A percentile compares a stretch with the other conserved stretches of the same genome.
phyloP scores from a whole-genome alignment of 2,329 filamentous ascomycete genomes.

The Exophiala alcalophila region DNA sequence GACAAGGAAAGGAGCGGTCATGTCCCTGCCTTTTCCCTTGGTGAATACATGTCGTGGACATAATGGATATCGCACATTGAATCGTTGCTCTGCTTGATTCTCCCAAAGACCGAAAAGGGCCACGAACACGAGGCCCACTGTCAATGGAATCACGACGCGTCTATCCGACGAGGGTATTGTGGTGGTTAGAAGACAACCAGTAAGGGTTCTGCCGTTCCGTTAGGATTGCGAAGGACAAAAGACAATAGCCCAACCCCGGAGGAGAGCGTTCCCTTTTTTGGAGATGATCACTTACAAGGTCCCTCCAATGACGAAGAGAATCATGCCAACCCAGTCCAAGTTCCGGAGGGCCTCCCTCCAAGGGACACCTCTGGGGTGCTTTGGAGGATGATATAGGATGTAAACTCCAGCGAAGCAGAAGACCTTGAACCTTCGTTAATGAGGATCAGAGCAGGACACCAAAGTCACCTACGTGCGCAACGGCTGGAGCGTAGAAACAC shows the following conservation, averaged over 20 bases:
- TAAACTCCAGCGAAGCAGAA: conserved; percentile 7
- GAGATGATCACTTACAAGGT: conserved; percentile 46
- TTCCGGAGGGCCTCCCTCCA: conserved; percentile 38
- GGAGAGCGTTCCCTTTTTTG: no score
- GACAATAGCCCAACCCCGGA: no score
- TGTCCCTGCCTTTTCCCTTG: conserved; percentile 44
- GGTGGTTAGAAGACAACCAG: conserved; percentile 6
- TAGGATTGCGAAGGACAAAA: not conserved
- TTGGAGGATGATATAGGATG: conserved; percentile 42
- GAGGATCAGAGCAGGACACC: conserved; percentile 37
- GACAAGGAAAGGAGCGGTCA: conserved; percentile 47
- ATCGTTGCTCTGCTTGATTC: conserved; percentile 29
- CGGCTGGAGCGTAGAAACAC: conserved; percentile 46
- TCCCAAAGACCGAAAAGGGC: conserved; percentile 42
- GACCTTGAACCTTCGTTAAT: conserved; percentile 30
- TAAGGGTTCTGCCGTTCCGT: conserved; percentile 2
- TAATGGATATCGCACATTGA: conserved; percentile 38
- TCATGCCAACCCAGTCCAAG: conserved; percentile 39
- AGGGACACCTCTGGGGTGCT: conserved; percentile 40
- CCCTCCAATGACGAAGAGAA: conserved; percentile 38
- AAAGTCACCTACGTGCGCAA: conserved; percentile 39
- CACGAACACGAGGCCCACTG: conserved; percentile 37
- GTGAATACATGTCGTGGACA: conserved; percentile 48
- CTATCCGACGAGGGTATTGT: conserved; percentile 36
- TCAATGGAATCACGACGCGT: conserved; percentile 39